Evolutionary conservation across 768 basidiomycete species (phyloP).

Genomic region (Ephemerocybe angulata): DNA sequence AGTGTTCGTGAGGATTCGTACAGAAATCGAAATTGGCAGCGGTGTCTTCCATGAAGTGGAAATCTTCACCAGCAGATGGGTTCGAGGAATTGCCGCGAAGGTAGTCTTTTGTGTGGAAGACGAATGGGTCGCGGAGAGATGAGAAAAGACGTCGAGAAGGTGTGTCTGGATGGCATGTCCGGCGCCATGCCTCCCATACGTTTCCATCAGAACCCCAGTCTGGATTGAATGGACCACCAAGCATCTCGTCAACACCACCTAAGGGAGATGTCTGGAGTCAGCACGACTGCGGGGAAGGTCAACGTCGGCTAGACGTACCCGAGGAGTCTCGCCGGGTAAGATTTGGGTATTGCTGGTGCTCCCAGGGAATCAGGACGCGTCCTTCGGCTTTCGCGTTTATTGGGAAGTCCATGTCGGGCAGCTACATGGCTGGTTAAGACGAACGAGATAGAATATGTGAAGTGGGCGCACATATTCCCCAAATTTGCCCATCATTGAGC

Average conservation of each 20-base stretch:
- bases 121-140: conserved; percentile 58
- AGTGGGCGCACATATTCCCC: conserved; percentile 48
- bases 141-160: conserved; percentile 81
- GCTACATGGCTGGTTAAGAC: conserved; percentile 32
- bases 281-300: too few relatives aligned
- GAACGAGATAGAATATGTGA: not conserved
- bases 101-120: conserved; percentile 15
- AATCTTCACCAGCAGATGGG: conserved; percentile 43
- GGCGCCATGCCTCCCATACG: conserved; percentile 92
- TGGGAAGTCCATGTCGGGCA: conserved; percentile 93
- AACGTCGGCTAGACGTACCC: too few relatives aligned
- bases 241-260: conserved; percentile 53
- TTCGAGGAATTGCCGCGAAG: conserved; percentile 15
- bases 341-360: conserved; percentile 72
- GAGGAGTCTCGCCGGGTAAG: conserved; percentile 51
- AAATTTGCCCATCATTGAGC: conserved; percentile 71
- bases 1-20: conserved; percentile 73
- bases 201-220: conserved; percentile 84
- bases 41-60: conserved; percentile 58
- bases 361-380: conserved; percentile 91
- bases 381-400: conserved; percentile 94
- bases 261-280: too few relatives aligned
- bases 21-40: conserved; percentile 80
- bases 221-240: conserved; percentile 65
- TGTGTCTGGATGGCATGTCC: conserved; percentile 80